phyloP scores from a whole-genome alignment of 257 asterid species.

The Solanum gandarillasii region DNA sequence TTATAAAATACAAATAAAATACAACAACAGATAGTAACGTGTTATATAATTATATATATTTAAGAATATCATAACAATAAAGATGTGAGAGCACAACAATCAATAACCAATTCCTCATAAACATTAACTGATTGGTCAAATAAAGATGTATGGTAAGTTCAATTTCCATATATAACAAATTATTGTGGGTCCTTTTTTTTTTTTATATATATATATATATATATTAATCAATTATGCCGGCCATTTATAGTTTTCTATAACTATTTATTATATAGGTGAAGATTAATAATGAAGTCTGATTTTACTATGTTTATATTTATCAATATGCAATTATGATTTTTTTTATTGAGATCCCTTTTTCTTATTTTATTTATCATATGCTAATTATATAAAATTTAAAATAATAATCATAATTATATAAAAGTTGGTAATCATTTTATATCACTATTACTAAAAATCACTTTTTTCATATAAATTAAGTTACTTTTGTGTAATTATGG shows the following conservation, averaged over 20 bases:
- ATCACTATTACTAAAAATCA: not conserved
- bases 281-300: not conserved
- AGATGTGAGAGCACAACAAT: not conserved
- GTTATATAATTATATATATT: not conserved
- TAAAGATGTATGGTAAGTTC: not conserved
- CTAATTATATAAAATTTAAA: not conserved
- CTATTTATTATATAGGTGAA: not conserved
- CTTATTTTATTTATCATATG: not conserved
- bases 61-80: not conserved
- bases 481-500: not conserved
- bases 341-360: not conserved
- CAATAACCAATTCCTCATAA: not conserved
- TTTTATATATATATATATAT: not conserved
- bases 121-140: not conserved
- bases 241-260: not conserved
- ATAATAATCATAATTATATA: not conserved
- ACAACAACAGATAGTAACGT: fast-evolving
- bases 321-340: not conserved
- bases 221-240: not conserved
- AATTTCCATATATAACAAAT: not conserved
- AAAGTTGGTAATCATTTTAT: not conserved
- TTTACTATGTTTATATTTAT: not conserved
- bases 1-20: not conserved
- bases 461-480: not conserved
- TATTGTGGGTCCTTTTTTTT: not conserved